A percentile compares a stretch with the other conserved stretches of the same genome.
Conservation (phyloP, 225 moss, liverwort and hornwort genomes). For the Thuidium tamariscinum region DNA sequence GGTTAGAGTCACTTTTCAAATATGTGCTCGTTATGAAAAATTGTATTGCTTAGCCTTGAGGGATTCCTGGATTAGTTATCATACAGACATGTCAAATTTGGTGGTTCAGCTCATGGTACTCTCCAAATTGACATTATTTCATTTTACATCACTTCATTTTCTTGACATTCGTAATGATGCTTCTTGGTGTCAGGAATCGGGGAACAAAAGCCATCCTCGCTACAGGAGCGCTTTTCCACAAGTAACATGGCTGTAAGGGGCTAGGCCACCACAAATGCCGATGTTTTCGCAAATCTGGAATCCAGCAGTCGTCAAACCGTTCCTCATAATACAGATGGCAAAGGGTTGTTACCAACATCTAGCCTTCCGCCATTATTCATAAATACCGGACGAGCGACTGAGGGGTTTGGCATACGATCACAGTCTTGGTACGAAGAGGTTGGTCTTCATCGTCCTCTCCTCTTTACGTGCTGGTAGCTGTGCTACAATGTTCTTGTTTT, state of each 20-base stretch:
- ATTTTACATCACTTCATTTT: background rate
- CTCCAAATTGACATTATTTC: background rate
- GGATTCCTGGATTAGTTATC: background rate
- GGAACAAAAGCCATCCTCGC: conserved; percentile 18
- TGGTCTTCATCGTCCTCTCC: conserved; percentile 11
- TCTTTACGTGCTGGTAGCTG: background rate
- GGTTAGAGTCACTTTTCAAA: background rate
- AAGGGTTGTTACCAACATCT: background rate
- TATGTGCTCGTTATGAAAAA: background rate
- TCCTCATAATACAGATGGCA: background rate
- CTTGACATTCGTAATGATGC: background rate
- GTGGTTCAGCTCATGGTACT: background rate
- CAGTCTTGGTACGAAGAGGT: conserved; percentile 69
- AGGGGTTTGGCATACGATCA: conserved; percentile 53
- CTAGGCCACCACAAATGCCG: conserved; percentile 1
- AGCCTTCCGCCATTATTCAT: conserved; percentile 15
- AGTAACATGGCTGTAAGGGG: background rate
- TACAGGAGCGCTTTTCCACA: background rate
- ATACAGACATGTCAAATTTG: background rate
- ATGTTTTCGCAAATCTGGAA: background rate
- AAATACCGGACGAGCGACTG: conserved; percentile 14
- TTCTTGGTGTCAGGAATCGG: conserved; percentile 2
- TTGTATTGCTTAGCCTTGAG: background rate
- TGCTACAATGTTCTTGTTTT: background rate
- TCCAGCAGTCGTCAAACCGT: conserved; percentile 2